These are phyloP conservation scores for Hypomyces perniciosus DNA, from an alignment of 2,329 filamentous ascomycete genomes.

Conservation along the genomic window DNA sequence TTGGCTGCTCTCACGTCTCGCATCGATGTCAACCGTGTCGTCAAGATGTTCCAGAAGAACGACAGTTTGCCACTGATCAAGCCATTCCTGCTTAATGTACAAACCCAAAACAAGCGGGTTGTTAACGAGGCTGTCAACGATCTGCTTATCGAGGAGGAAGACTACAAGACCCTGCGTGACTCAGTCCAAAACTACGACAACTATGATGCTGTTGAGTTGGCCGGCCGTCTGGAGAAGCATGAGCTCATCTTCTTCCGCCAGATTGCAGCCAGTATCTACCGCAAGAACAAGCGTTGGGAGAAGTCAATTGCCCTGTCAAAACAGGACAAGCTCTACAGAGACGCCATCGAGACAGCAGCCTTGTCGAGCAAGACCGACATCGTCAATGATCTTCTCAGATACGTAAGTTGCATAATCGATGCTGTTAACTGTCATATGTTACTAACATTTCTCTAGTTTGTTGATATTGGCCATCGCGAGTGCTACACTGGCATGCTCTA, in stretches of 20 bases:
- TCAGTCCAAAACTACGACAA: conserved; percentile 99
- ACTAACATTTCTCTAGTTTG: conserved; percentile 61
- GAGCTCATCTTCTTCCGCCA: conserved; percentile 99
- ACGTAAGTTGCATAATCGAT: conserved; percentile 61
- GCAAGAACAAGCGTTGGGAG: conserved; percentile 99
- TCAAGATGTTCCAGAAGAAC: conserved; percentile 97
- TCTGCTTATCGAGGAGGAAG: conserved; percentile 94
- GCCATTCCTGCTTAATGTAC: conserved; percentile 94
- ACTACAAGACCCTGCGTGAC: conserved; percentile 96
- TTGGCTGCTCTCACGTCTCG: conserved; percentile 86
- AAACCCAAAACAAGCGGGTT: conserved; percentile 93
- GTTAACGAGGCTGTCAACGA: conserved; percentile 99
- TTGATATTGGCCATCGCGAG: conserved; percentile 97
- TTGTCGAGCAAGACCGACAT: conserved; percentile 86
- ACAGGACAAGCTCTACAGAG: conserved; percentile 99
- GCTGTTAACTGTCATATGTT: conserved; percentile 7
- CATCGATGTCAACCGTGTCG: conserved; percentile 98
- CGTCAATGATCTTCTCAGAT: conserved; percentile 91
- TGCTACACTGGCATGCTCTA: conserved; percentile 99
- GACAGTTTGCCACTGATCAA: conserved; percentile 98
- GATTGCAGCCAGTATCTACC: conserved; percentile 96
- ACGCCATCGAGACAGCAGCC: conserved; percentile 95
- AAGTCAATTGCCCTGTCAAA: conserved; percentile 97
- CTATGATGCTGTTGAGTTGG: conserved; percentile 91
- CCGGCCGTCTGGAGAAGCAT: conserved; percentile 89